These are phyloP conservation scores for Nakaseomyces bracarensis DNA, from an alignment of 1,139 yeast genomes.

Conservation along the genomic window DNA sequence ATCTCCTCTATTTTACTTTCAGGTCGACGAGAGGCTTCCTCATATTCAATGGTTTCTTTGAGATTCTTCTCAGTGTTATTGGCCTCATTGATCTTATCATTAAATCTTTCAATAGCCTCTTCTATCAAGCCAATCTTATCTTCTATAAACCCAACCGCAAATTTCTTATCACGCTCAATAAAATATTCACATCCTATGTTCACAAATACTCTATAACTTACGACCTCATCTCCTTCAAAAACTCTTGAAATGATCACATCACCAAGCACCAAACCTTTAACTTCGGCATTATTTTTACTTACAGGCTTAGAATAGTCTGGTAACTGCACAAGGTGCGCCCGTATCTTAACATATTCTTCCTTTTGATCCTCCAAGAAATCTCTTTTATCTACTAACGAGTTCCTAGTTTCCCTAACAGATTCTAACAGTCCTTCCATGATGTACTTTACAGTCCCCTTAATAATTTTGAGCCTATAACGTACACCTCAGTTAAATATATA, in stretches of 20 bases:
- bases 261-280: slow-evolving; percentile 32
- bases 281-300: slow-evolving; percentile 10
- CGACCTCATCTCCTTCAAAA: background rate
- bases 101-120: slow-evolving; percentile 36
- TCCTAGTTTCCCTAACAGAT: slow-evolving; percentile 26
- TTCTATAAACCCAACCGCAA: slow-evolving; percentile 42
- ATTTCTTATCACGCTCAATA: slow-evolving; percentile 39
- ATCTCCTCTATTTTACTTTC: slow-evolving; percentile 10
- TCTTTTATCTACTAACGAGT: slow-evolving; percentile 25
- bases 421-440: slow-evolving; percentile 25
- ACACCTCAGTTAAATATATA: background rate
- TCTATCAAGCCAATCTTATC: slow-evolving; percentile 36
- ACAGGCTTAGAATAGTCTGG: slow-evolving; percentile 9
- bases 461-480: background rate
- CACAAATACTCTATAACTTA: slow-evolving; percentile 34
- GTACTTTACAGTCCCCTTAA: background rate
- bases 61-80: slow-evolving; percentile 31
- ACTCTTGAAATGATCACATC: slow-evolving; percentile 31
- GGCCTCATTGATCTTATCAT: slow-evolving; percentile 41
- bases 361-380: slow-evolving; percentile 28
- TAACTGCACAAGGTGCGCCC: slow-evolving; percentile 22
- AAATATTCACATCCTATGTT: slow-evolving; percentile 56
- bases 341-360: slow-evolving; percentile 28
- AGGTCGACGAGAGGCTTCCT: slow-evolving; percentile 10
- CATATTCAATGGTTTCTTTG: slow-evolving; percentile 27